phyloP scores from a whole-genome alignment of 352 stramenopile species.

The Halophytophthora batemanensis region DNA sequence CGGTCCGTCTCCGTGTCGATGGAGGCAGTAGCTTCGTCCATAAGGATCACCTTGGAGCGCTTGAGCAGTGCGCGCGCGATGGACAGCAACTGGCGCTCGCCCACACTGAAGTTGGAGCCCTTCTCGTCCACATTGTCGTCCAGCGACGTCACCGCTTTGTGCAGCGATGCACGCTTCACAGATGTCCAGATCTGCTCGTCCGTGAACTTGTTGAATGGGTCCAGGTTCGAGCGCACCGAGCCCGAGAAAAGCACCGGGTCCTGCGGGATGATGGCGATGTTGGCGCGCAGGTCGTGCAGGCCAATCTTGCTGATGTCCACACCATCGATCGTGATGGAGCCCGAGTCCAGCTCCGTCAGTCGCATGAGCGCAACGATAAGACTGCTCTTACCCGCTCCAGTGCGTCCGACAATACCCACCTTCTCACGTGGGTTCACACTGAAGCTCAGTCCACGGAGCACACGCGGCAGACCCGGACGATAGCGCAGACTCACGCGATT shows the following conservation, averaged over 20 bases:
- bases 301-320: slow-evolving; percentile 50
- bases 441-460: slow-evolving; percentile 67
- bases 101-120: slow-evolving; percentile 93
- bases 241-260: slow-evolving; percentile 95
- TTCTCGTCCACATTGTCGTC: slow-evolving; percentile 72
- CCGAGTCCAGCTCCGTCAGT: slow-evolving; percentile 80
- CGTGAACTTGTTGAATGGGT: slow-evolving; percentile 85
- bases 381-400: slow-evolving; percentile 83
- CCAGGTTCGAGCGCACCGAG: slow-evolving; percentile 85
- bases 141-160: slow-evolving; percentile 29
- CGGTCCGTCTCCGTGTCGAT: slow-evolving; percentile 86
- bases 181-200: slow-evolving; percentile 85
- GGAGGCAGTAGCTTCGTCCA: slow-evolving; percentile 96
- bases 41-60: slow-evolving; percentile 90
- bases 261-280: slow-evolving; percentile 88
- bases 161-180: slow-evolving; percentile 76
- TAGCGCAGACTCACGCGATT: slow-evolving; percentile 87
- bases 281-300: slow-evolving; percentile 40
- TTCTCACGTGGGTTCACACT: slow-evolving; percentile 79
- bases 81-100: slow-evolving; percentile 94
- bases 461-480: slow-evolving; percentile 52
- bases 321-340: slow-evolving; percentile 45
- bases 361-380: slow-evolving; percentile 89
- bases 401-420: slow-evolving; percentile 68
- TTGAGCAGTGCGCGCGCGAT: slow-evolving; percentile 92